phyloP scores from a whole-genome alignment of 2,329 filamentous ascomycete species.

The Monosporascus sp. region DNA sequence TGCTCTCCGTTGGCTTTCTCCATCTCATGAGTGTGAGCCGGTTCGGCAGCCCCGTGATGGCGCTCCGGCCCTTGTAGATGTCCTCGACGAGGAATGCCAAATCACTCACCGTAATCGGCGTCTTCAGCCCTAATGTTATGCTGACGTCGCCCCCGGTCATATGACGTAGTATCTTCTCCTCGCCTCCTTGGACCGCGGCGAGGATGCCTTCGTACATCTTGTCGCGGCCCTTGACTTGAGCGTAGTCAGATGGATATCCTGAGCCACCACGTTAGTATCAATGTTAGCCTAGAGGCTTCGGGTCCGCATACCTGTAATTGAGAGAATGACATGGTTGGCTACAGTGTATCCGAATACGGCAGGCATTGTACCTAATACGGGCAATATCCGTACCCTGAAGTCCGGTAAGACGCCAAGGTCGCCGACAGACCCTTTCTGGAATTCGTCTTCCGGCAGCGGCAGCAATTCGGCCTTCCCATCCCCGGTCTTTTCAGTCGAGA shows the following conservation, averaged over 20 bases:
- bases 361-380: conserved; percentile 94
- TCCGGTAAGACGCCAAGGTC: conserved; percentile 86
- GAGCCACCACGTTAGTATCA: conserved; percentile 11
- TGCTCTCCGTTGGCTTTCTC: conserved; percentile 58
- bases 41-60: conserved; percentile 74
- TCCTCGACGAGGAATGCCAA: conserved; percentile 88
- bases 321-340: conserved; percentile 88
- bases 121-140: conserved; percentile 65
- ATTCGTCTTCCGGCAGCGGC: conserved; percentile 83
- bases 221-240: conserved; percentile 73
- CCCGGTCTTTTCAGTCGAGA: conserved; percentile 83
- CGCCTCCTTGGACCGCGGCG: conserved; percentile 66
- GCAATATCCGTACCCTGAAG: conserved; percentile 90
- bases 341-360: conserved; percentile 89
- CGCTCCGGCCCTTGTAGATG: conserved; percentile 77
- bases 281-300: not conserved
- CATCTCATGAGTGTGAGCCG: conserved; percentile 77
- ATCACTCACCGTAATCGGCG: conserved; percentile 74
- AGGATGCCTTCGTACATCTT: conserved; percentile 89
- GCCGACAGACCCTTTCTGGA: conserved; percentile 75
- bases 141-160: conserved; percentile 39
- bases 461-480: conserved; percentile 88
- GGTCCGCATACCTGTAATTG: conserved; percentile 47
- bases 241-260: conserved; percentile 82
- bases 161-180: conserved; percentile 67